Conservation (phyloP, 2,329 filamentous ascomycete genomes). For the Alternaria dauci region DNA sequence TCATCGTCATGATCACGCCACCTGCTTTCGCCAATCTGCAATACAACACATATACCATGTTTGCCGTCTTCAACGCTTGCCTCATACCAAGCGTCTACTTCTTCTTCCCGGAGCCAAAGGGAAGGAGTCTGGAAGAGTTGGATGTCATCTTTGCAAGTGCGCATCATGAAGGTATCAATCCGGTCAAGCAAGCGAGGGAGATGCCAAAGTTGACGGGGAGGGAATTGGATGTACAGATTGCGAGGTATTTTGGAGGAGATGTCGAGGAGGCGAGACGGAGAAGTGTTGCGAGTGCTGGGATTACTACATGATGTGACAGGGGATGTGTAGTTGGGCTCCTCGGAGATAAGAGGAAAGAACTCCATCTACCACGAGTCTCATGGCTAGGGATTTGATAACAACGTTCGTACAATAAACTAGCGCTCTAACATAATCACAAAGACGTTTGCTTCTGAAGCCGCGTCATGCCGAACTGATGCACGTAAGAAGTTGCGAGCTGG, state of each 20-base stretch:
- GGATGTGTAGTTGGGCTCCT: not conserved
- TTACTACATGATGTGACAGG: not conserved
- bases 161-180: constrained; percentile 9
- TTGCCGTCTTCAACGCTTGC: constrained; percentile 60
- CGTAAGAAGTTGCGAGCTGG: not conserved
- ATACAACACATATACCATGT: constrained; percentile 62
- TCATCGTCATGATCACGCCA: constrained; percentile 70
- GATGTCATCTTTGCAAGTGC: constrained; percentile 54
- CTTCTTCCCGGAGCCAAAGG: constrained; percentile 63
- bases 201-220: constrained; percentile 17
- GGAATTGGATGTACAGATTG: constrained; percentile 16
- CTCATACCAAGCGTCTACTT: constrained; percentile 64
- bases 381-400: not conserved
- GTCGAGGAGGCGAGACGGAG: constrained; percentile 19
- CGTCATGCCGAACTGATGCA: not conserved
- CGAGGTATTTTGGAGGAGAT: constrained; percentile 18
- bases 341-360: not conserved
- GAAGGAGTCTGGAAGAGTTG: constrained; percentile 57
- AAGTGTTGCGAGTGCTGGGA: not conserved
- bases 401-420: not conserved
- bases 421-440: not conserved
- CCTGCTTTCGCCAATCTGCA: constrained; percentile 63
- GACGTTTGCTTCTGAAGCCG: not conserved
- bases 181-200: constrained; percentile 12
- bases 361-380: not conserved